Percentiles rank a stretch among this genome's conserved stretches.
These are phyloP conservation scores for Closterium sp. DNA, from an alignment of 139 green algal species.

Conservation along the genomic window DNA sequence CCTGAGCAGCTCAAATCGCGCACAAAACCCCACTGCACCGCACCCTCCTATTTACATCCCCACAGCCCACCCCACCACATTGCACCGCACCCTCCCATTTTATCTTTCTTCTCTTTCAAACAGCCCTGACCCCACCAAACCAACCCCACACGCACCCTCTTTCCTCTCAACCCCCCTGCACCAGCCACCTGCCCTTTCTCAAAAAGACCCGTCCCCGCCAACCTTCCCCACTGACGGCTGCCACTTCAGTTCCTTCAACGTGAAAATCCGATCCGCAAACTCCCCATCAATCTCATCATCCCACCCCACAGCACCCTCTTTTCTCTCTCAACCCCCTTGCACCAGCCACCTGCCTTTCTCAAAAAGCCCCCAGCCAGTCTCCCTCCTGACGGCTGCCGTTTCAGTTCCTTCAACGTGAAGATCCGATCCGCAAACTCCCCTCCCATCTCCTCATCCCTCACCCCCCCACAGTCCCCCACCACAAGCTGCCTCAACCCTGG, in stretches of 20 bases:
- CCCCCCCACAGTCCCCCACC: neutral
- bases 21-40: too few species aligned
- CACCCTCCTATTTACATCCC: too few species aligned
- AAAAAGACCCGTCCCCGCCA: neutral
- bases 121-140: neutral
- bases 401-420: neutral
- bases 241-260: neutral
- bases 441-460: neutral
- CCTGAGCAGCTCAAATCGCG: too few species aligned
- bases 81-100: too few species aligned
- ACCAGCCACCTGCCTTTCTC: neutral
- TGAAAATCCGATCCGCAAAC: neutral
- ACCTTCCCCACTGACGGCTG: neutral
- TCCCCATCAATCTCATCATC: too few species aligned
- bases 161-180: neutral
- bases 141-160: neutral
- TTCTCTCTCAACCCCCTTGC: neutral
- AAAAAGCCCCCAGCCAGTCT: neutral
- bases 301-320: too few species aligned
- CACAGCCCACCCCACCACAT: too few species aligned
- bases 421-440: neutral
- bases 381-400: neutral
- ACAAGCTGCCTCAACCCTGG: neutral
- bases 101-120: too few species aligned
- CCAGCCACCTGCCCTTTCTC: neutral